These are phyloP conservation scores for Reticulascus tulasneorum DNA, from an alignment of 2,329 filamentous ascomycete genomes.

Conservation along the genomic window DNA sequence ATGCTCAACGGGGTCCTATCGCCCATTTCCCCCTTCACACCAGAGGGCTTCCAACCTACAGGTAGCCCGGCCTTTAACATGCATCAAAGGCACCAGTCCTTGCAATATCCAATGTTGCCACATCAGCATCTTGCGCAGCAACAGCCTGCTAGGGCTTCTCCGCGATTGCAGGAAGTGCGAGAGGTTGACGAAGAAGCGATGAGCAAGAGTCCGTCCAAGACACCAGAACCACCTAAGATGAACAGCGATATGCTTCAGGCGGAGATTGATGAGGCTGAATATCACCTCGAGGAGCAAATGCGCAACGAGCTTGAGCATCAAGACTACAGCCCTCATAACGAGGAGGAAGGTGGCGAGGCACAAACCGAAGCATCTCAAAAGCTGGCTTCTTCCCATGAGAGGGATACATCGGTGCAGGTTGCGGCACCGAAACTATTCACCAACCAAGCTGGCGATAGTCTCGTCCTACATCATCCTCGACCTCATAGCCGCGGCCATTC, in stretches of 20 bases:
- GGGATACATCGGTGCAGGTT: constrained; percentile 45
- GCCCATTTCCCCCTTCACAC: constrained; percentile 59
- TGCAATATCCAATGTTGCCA: constrained; percentile 54
- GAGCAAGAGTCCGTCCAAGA: constrained; percentile 50
- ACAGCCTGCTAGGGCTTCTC: constrained; percentile 52
- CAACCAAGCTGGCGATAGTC: constrained; percentile 48
- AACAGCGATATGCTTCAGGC: constrained; percentile 70
- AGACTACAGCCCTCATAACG: constrained; percentile 65
- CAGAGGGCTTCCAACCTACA: constrained; percentile 42
- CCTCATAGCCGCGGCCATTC: constrained; percentile 73
- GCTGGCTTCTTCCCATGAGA: constrained; percentile 28
- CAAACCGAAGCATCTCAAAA: constrained; percentile 3
- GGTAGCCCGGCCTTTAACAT: constrained; percentile 37
- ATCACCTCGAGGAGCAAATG: constrained; percentile 76
- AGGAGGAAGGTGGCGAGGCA: constrained; percentile 25
- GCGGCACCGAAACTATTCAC: constrained; percentile 48
- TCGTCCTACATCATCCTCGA: constrained; percentile 65
- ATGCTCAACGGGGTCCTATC: constrained; percentile 56
- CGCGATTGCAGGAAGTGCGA: constrained; percentile 66
- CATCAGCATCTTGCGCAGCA: constrained; percentile 54
- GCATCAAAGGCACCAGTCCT: constrained; percentile 56
- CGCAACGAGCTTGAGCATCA: constrained; percentile 75
- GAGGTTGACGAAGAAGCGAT: constrained; percentile 65
- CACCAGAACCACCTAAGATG: constrained; percentile 44
- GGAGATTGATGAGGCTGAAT: constrained; percentile 81